phyloP scores from a whole-genome alignment of 345 rosid species.

The Abelmoschus esculentus region DNA sequence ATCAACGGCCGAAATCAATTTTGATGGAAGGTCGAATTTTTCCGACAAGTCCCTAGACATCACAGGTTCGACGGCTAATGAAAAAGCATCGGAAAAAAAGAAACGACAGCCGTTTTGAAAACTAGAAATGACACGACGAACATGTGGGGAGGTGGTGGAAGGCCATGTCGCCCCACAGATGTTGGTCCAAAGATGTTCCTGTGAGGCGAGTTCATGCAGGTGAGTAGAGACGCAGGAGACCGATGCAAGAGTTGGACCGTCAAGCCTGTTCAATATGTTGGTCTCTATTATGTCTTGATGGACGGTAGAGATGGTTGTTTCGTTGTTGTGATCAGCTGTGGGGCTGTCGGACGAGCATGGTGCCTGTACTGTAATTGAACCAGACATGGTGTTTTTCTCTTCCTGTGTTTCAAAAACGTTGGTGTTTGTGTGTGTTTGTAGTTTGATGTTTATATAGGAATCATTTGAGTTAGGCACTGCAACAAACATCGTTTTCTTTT shows the following conservation, averaged over 20 bases:
- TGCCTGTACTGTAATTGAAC: background rate
- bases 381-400: background rate
- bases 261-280: conserved; percentile 63
- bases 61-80: conserved; percentile 5
- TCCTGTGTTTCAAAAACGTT: no score
- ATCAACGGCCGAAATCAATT: conserved; percentile 69
- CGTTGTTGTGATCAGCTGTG: background rate
- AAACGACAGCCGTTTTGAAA: conserved; percentile 50
- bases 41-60: conserved; percentile 9
- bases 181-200: conserved; percentile 42
- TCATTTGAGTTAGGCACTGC: background rate
- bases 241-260: conserved; percentile 60
- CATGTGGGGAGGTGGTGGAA: conserved; percentile 37
- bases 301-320: conserved; percentile 27
- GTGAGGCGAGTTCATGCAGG: conserved; percentile 39
- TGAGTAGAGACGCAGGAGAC: conserved; percentile 47
- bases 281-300: conserved; percentile 50
- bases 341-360: background rate
- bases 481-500: background rate
- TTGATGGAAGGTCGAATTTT: conserved; percentile 13
- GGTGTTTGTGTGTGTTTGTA: background rate
- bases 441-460: background rate
- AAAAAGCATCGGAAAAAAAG: conserved; percentile 59
- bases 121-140: conserved; percentile 29
- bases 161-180: conserved; percentile 68